phyloP scores from a whole-genome alignment of 2,329 filamentous ascomycete species.

The Trichophyton equinum region DNA sequence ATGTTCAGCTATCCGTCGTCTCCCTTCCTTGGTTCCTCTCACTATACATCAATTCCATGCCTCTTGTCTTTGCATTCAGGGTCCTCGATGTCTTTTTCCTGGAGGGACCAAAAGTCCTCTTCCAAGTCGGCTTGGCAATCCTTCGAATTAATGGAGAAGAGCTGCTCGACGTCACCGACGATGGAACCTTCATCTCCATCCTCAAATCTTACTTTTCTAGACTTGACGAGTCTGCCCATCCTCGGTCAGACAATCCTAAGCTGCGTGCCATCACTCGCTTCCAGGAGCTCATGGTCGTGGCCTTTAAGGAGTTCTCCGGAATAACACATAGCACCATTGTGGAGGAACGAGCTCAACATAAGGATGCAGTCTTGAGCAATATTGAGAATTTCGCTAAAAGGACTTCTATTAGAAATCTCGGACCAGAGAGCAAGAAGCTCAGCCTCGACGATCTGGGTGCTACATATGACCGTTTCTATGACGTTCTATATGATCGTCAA shows the following conservation, averaged over 20 bases:
- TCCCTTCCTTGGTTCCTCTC: conserved; percentile 97
- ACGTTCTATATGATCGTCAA: conserved; percentile 79
- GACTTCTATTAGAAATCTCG: conserved; percentile 88
- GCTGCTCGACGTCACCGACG: conserved; percentile 79
- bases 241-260: conserved; percentile 89
- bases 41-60: conserved; percentile 99
- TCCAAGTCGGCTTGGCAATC: conserved; percentile 95
- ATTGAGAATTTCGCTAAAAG: conserved; percentile 97
- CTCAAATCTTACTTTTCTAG: conserved; percentile 89
- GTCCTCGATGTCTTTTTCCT: conserved; percentile 97
- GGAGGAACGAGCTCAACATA: conserved; percentile 81
- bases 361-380: conserved; percentile 83
- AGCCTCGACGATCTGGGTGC: conserved; percentile 75
- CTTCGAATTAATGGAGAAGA: conserved; percentile 94
- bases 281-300: conserved; percentile 97
- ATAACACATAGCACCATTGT: conserved; percentile 90
- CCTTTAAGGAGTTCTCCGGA: conserved; percentile 93
- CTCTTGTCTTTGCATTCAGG: conserved; percentile 89
- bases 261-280: conserved; percentile 87
- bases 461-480: conserved; percentile 90
- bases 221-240: conserved; percentile 89
- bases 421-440: conserved; percentile 86
- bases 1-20: conserved; percentile 93
- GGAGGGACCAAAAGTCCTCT: conserved; percentile 91
- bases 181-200: conserved; percentile 92